A percentile compares a stretch with the other conserved stretches of the same genome.
phyloP scores from a whole-genome alignment of 1,139 yeast species.

The Kodamaea derodonti region DNA sequence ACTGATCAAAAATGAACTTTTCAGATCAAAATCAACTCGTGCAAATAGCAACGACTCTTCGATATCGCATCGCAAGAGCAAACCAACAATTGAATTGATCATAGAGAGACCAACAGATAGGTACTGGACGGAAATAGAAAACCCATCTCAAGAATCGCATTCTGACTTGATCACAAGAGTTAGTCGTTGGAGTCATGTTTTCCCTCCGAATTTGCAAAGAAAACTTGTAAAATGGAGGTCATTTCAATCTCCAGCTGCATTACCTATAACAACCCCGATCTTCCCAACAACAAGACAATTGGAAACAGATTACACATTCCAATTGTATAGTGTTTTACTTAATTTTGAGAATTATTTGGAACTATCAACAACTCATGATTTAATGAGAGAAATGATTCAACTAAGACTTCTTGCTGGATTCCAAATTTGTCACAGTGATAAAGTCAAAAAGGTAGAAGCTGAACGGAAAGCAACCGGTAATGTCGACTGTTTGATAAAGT shows the following conservation, averaged over 20 bases:
- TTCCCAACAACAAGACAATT: slow-evolving; percentile 73
- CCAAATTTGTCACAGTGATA: slow-evolving; percentile 77
- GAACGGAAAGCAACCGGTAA: slow-evolving; percentile 60
- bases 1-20: slow-evolving; percentile 3
- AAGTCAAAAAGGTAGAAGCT: slow-evolving; percentile 61
- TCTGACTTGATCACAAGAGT: slow-evolving; percentile 45
- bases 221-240: slow-evolving; percentile 88
- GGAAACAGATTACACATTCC: slow-evolving; percentile 57
- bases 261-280: slow-evolving; percentile 75
- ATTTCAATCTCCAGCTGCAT: slow-evolving; percentile 85
- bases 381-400: slow-evolving; percentile 85
- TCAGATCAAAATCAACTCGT: slow-evolving; percentile 1
- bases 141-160: slow-evolving; percentile 61
- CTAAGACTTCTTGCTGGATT: slow-evolving; percentile 81
- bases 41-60: slow-evolving; percentile 1
- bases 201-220: slow-evolving; percentile 65
- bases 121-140: slow-evolving; percentile 65
- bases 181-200: slow-evolving; percentile 82
- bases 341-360: slow-evolving; percentile 52
- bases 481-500: slow-evolving; percentile 3
- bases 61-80: background rate
- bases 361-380: slow-evolving; percentile 52
- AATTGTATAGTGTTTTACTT: slow-evolving; percentile 59
- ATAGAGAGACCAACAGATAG: slow-evolving; percentile 17
- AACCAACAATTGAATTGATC: background rate